Percentiles rank a stretch among this genome's conserved stretches.
These are phyloP conservation scores for Tulasnella sp. DNA, from an alignment of 768 basidiomycete species.

Conservation along the genomic window DNA sequence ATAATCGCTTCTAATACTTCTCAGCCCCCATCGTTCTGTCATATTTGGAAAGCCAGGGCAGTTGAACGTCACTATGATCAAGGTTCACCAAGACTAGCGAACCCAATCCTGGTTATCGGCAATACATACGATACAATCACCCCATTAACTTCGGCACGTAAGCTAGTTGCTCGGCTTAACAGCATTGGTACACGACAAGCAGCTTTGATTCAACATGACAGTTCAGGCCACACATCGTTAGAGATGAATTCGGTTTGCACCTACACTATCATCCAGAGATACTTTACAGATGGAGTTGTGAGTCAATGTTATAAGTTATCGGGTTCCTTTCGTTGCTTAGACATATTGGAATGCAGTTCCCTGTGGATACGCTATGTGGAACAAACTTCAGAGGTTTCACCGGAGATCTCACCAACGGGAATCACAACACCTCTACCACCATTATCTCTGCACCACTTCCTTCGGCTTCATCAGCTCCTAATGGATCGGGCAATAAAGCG, in stretches of 20 bases:
- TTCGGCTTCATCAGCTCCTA: not conserved
- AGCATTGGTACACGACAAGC: not conserved
- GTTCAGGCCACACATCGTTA: slow-evolving; percentile 12
- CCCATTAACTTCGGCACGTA: not conserved
- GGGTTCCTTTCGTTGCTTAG: not conserved
- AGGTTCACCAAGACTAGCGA: not conserved
- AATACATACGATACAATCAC: not conserved
- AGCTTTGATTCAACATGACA: slow-evolving; percentile 8
- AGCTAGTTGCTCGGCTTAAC: not conserved
- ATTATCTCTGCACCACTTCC: not conserved
- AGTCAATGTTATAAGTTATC: not conserved
- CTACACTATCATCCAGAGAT: slow-evolving; percentile 1
- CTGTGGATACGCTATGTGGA: not conserved
- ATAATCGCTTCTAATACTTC: not conserved
- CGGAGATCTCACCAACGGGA: too few species aligned
- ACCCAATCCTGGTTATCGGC: not conserved
- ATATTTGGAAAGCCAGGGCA: not conserved
- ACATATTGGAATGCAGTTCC: not conserved
- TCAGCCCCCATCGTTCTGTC: not conserved
- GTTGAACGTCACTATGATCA: not conserved
- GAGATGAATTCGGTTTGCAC: slow-evolving; percentile 13
- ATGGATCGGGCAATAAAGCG: not conserved
- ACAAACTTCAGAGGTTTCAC: not conserved
- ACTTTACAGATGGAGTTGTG: slow-evolving; percentile 6
- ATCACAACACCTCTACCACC: not conserved